A percentile compares a stretch with the other conserved stretches of the same genome.
These are phyloP conservation scores for Plenodomus lindquistii DNA, from an alignment of 2,329 filamentous ascomycete genomes.

Conservation along the genomic window DNA sequence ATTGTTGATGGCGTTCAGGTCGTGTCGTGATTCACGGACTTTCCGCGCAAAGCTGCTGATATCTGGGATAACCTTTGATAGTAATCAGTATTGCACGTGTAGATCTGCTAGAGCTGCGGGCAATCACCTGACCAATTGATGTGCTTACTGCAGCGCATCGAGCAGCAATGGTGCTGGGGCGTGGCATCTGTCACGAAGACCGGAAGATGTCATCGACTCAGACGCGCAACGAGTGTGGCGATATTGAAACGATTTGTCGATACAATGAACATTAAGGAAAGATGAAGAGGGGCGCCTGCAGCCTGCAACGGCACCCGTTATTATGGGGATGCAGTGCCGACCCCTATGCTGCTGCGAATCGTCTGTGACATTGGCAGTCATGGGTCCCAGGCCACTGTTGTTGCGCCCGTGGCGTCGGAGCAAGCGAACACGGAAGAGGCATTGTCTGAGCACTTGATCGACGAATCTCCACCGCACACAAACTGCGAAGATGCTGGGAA, in stretches of 20 bases:
- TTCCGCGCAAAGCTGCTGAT: constrained; percentile 36
- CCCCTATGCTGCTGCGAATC: constrained; percentile 12
- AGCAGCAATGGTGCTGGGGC: constrained; percentile 34
- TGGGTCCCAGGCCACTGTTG: constrained; percentile 1
- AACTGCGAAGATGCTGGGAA: neutral
- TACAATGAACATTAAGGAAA: neutral
- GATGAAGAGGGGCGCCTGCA: neutral
- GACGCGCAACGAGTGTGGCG: neutral
- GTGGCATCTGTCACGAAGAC: constrained; percentile 23
- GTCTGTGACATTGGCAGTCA: neutral
- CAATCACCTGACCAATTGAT: constrained; percentile 33
- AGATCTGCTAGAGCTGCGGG: constrained; percentile 8
- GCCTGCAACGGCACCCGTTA: neutral
- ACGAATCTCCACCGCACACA: neutral
- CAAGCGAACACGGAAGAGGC: constrained; percentile 3
- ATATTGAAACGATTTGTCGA: neutral
- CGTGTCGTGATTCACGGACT: constrained; percentile 36
- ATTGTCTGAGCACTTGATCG: neutral
- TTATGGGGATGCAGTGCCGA: neutral
- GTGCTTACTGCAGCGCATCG: constrained; percentile 39
- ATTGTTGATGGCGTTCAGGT: constrained; percentile 37
- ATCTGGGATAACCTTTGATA: constrained; percentile 32
- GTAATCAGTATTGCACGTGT: constrained; percentile 13
- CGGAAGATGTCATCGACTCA: constrained; percentile 1
- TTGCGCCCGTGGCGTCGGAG: constrained; percentile 8